These are phyloP conservation scores for Hymenoscyphus infarciens DNA, from an alignment of 2,329 filamentous ascomycete genomes.

Conservation along the genomic window DNA sequence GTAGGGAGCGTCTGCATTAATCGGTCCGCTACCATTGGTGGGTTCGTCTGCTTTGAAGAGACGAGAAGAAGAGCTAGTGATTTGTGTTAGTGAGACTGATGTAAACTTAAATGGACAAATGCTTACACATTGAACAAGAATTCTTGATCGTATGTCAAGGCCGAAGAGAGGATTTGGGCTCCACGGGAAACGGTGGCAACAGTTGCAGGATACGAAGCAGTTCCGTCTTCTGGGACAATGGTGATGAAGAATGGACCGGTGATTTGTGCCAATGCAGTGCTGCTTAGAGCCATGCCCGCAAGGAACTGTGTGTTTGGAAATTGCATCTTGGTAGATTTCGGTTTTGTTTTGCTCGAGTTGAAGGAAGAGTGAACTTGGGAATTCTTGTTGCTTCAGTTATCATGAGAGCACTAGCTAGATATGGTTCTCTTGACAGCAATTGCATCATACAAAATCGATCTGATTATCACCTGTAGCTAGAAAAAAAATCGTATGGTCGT, in stretches of 20 bases:
- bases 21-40: not conserved
- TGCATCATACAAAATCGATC: not conserved
- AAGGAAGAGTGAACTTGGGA: not conserved
- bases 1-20: not conserved
- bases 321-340: not conserved
- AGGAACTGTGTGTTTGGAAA: not conserved
- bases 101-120: not conserved
- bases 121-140: not conserved
- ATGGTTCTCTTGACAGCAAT: not conserved
- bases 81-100: not conserved
- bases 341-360: not conserved
- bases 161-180: not conserved
- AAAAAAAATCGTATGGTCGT: not conserved
- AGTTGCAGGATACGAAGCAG: not conserved
- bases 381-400: not conserved
- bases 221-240: not conserved
- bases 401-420: not conserved
- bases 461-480: not conserved
- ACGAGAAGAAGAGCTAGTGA: not conserved
- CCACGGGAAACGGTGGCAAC: not conserved
- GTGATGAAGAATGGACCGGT: not conserved
- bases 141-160: not conserved
- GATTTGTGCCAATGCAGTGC: not conserved
- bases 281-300: not conserved
- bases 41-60: not conserved